Conservation (phyloP, 345 rosid species). For the Brassica incana region DNA sequence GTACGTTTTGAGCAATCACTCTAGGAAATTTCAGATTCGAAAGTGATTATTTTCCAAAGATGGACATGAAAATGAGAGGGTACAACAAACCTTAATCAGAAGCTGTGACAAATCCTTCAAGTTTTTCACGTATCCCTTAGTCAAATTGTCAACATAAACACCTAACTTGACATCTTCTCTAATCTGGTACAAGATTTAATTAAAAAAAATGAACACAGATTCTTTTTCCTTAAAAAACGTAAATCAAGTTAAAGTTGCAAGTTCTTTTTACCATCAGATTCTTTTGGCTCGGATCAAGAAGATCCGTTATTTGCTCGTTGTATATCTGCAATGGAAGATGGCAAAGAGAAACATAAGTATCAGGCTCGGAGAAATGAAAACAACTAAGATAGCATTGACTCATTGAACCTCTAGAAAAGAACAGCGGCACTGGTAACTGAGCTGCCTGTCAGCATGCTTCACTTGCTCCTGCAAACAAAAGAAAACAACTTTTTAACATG, state of each 20-base stretch:
- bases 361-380: slow-evolving; percentile 19
- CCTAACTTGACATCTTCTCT: slow-evolving; percentile 97
- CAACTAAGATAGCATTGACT: slow-evolving; percentile 13
- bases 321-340: slow-evolving; percentile 68
- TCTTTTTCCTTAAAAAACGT: background rate
- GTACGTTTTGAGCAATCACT: slow-evolving; percentile 20
- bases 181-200: slow-evolving; percentile 52
- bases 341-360: slow-evolving; percentile 21
- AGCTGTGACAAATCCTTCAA: slow-evolving; percentile 84
- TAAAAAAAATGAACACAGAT: slow-evolving; percentile 8
- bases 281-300: slow-evolving; percentile 83
- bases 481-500: background rate
- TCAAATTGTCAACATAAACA: slow-evolving; percentile 87
- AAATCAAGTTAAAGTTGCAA: slow-evolving; percentile 15
- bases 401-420: slow-evolving; percentile 87
- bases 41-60: slow-evolving; percentile 1
- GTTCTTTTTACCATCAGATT: slow-evolving; percentile 70
- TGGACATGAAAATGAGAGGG: slow-evolving; percentile 17
- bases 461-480: slow-evolving; percentile 71
- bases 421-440: slow-evolving; percentile 91
- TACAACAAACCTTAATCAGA: slow-evolving; percentile 64
- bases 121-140: slow-evolving; percentile 71
- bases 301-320: slow-evolving; percentile 97
- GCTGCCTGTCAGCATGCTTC: slow-evolving; percentile 80
- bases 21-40: slow-evolving; percentile 4